These are phyloP conservation scores for Tylopilus vinaceipallidus DNA, from an alignment of 768 basidiomycete species.

Conservation along the genomic window DNA sequence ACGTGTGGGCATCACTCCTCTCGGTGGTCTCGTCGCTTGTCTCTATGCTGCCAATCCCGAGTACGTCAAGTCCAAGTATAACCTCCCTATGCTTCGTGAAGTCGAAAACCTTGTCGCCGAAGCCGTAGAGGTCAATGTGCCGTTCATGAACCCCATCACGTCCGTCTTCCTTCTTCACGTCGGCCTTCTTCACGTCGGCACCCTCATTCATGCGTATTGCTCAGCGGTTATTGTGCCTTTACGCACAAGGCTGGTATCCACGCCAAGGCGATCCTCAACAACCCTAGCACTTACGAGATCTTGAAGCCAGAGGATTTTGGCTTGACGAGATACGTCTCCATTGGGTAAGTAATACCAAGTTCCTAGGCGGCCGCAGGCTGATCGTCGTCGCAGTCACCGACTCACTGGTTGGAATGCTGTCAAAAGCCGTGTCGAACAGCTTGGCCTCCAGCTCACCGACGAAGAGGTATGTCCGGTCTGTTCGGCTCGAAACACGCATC, in stretches of 20 bases:
- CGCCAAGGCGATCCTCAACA: constrained; percentile 99
- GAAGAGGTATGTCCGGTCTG: constrained; percentile 56
- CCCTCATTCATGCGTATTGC: not conserved
- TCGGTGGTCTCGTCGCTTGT: constrained; percentile 95
- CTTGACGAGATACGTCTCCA: constrained; percentile 95
- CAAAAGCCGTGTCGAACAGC: constrained; percentile 98
- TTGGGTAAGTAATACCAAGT: constrained; percentile 54
- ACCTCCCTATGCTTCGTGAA: constrained; percentile 94
- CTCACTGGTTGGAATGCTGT: constrained; percentile 99
- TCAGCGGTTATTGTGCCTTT: constrained; percentile 97
- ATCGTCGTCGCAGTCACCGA: constrained; percentile 60
- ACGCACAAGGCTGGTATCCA: constrained; percentile 99
- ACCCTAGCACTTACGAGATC: constrained; percentile 99
- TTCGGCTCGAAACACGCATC: not conserved
- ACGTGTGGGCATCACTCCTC: constrained; percentile 97
- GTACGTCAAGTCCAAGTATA: constrained; percentile 99
- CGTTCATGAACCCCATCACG: constrained; percentile 96
- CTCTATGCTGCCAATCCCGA: constrained; percentile 97
- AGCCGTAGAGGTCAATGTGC: constrained; percentile 96
- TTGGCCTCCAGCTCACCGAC: constrained; percentile 85
- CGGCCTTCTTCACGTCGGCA: not conserved
- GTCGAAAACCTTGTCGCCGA: constrained; percentile 99
- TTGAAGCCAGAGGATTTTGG: constrained; percentile 99
- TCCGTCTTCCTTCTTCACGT: constrained; percentile 37
- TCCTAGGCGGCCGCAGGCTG: not conserved